phyloP scores from a whole-genome alignment of 257 asterid species.

The Fraxinus americana region DNA sequence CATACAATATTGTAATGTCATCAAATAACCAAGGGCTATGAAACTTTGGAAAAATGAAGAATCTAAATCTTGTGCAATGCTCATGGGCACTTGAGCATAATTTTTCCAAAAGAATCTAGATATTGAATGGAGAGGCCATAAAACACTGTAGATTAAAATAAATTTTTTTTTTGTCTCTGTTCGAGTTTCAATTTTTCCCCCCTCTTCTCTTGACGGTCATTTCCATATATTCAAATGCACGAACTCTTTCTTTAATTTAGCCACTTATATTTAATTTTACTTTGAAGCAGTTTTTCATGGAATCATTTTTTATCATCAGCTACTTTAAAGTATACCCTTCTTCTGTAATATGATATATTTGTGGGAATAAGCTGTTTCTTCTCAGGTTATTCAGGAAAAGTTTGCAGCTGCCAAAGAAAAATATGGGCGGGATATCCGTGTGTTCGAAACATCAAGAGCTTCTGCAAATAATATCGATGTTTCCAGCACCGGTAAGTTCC shows the following conservation, averaged over 20 bases:
- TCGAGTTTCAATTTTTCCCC: neutral
- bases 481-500: slow-evolving; percentile 51
- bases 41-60: neutral
- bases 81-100: neutral
- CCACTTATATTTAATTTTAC: neutral
- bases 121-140: neutral
- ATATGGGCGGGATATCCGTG: slow-evolving; percentile 77
- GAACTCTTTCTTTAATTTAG: neutral
- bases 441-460: slow-evolving; percentile 67
- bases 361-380: slow-evolving; percentile 22
- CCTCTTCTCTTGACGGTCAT: neutral
- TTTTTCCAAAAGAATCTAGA: neutral
- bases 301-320: slow-evolving; percentile 2
- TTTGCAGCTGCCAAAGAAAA: slow-evolving; percentile 86
- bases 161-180: neutral
- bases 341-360: neutral
- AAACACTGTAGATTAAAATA: neutral
- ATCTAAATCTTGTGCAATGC: neutral
- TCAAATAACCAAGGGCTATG: neutral
- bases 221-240: neutral
- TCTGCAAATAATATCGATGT: slow-evolving; percentile 51
- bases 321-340: neutral
- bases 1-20: neutral
- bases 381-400: slow-evolving; percentile 47
- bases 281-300: neutral